These are phyloP conservation scores for Candida quercuum DNA, from an alignment of 805 yeast genomes.

Conservation along the genomic window DNA sequence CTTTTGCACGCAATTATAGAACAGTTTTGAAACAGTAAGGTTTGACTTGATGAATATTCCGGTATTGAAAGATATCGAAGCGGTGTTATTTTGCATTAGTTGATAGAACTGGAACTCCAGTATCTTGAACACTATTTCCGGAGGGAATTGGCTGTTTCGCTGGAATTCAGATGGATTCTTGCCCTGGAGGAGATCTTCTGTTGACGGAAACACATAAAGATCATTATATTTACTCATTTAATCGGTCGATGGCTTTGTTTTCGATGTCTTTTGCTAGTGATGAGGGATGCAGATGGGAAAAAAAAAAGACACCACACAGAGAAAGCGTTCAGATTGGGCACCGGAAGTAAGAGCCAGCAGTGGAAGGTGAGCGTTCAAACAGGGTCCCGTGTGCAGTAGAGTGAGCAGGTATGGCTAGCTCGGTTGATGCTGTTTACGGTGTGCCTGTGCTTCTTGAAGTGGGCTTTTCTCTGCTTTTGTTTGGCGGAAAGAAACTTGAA, in stretches of 20 bases:
- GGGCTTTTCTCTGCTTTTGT: too few species aligned
- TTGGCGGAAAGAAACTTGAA: too few species aligned
- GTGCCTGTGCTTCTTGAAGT: too few species aligned
- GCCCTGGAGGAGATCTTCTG: neutral
- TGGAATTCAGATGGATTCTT: neutral
- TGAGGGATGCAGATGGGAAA: neutral
- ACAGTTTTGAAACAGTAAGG: constrained; percentile 50
- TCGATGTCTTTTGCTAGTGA: neutral
- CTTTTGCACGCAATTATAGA: constrained; percentile 52
- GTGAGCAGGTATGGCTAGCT: too few species aligned
- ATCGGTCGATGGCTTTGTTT: neutral
- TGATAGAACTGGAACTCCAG: constrained; percentile 50
- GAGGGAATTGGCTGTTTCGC: constrained; percentile 31
- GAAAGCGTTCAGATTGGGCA: too few species aligned
- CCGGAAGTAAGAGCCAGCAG: too few species aligned
- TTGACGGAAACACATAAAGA: neutral
- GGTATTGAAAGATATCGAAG: constrained; percentile 45
- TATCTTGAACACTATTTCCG: constrained; percentile 51
- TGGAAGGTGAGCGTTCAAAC: too few species aligned
- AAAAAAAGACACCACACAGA: too few species aligned
- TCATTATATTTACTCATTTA: constrained; percentile 1
- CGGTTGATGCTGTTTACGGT: too few species aligned
- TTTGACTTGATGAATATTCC: constrained; percentile 47
- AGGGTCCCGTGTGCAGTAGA: too few species aligned
- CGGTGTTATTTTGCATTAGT: constrained; percentile 42